These are phyloP conservation scores for Aphanomyces astaci DNA, from an alignment of 352 stramenopile species.

Conservation along the genomic window DNA sequence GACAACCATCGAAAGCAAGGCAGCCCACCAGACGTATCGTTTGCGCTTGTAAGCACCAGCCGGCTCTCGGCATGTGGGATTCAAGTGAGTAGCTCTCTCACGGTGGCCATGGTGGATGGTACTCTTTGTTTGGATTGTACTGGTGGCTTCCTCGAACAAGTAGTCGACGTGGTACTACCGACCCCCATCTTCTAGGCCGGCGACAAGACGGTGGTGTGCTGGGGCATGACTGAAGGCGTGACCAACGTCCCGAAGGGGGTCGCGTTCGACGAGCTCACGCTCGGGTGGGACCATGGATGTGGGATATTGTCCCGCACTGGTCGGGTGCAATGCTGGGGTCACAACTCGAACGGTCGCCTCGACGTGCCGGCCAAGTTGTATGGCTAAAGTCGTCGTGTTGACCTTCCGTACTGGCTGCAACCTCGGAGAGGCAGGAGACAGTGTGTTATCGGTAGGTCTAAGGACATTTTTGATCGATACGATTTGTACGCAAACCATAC, in stretches of 20 bases:
- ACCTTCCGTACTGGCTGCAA: no score
- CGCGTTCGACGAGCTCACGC: conserved; percentile 55
- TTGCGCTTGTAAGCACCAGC: conserved; percentile 59
- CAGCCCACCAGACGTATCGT: conserved; percentile 41
- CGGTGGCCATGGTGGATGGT: no score
- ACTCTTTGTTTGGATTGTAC: no score
- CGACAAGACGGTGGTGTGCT: conserved; percentile 55
- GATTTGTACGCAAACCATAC: no score
- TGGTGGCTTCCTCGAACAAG: no score
- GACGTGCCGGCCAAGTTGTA: conserved; percentile 35
- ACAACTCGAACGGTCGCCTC: conserved; percentile 36
- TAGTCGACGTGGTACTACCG: no score
- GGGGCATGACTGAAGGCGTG: conserved; percentile 61
- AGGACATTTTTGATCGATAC: no score
- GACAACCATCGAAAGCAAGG: conserved; percentile 62
- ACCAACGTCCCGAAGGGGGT: conserved; percentile 40
- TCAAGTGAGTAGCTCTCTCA: conserved; percentile 29
- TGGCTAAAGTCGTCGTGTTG: background rate
- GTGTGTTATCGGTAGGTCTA: no score
- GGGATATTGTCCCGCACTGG: conserved; percentile 59
- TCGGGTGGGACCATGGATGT: conserved; percentile 70
- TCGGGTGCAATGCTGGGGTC: conserved; percentile 57
- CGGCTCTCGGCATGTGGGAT: conserved; percentile 52
- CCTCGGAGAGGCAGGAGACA: no score
- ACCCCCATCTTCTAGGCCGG: conserved; percentile 25